These are phyloP conservation scores for Echium plantagineum DNA, from an alignment of 257 asterid species.

Conservation along the genomic window DNA sequence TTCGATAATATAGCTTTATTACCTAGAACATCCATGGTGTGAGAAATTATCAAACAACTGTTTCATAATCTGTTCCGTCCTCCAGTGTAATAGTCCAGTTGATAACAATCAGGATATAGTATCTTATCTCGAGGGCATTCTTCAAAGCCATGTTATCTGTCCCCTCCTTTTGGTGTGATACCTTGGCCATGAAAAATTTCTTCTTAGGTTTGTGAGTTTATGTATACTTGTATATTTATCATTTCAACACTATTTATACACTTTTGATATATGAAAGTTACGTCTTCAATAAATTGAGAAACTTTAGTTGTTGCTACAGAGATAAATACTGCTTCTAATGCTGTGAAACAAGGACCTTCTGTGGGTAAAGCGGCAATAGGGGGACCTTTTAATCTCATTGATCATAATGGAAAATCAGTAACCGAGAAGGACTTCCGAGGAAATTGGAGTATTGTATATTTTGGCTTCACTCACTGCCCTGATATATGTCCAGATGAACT, in stretches of 20 bases:
- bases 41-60: too few relatives aligned
- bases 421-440: slow-evolving; percentile 70
- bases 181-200: too few relatives aligned
- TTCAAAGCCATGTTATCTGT: too few relatives aligned
- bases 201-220: too few relatives aligned
- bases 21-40: too few relatives aligned
- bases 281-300: neutral
- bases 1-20: too few relatives aligned
- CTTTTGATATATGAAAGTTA: neutral
- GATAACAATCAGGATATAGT: too few relatives aligned
- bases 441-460: slow-evolving; percentile 69
- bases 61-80: too few relatives aligned
- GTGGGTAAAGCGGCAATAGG: slow-evolving; percentile 90
- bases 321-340: slow-evolving; percentile 46
- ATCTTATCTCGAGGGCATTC: too few relatives aligned
- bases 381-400: slow-evolving; percentile 80
- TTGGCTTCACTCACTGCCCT: slow-evolving; percentile 97
- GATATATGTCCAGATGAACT: slow-evolving; percentile 98
- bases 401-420: slow-evolving; percentile 76
- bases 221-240: neutral
- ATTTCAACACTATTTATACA: neutral
- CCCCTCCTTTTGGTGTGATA: too few relatives aligned
- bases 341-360: slow-evolving; percentile 67
- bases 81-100: too few relatives aligned
- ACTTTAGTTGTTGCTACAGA: slow-evolving; percentile 29